phyloP scores from a whole-genome alignment of 192 early-diverging fungal genomes.

The Phlyctochytrium bullatum region DNA sequence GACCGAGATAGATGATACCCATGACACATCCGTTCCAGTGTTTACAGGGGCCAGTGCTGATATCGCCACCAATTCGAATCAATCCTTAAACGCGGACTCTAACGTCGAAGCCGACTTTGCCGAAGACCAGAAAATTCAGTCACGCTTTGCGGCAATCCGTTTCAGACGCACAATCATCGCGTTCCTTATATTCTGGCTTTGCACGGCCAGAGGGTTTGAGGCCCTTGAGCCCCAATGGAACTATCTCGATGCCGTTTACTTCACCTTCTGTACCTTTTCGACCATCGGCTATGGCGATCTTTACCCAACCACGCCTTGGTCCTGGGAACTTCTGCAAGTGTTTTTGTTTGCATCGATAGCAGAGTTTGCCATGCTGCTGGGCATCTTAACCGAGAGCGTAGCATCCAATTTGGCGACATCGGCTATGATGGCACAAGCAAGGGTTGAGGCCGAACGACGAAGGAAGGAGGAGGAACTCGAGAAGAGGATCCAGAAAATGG shows the following conservation, averaged over 20 bases:
- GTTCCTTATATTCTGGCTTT: not conserved
- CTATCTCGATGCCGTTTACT: conserved; percentile 21
- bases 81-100: too few species aligned
- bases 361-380: not conserved
- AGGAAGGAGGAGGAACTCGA: not conserved
- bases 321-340: not conserved
- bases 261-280: conserved; percentile 19
- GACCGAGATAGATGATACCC: too few species aligned
- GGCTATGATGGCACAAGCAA: not conserved
- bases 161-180: not conserved
- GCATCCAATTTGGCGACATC: not conserved
- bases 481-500: not conserved
- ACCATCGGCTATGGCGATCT: conserved; percentile 31
- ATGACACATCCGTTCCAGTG: too few species aligned
- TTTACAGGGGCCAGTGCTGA: too few species aligned
- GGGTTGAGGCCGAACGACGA: not conserved
- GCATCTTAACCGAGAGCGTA: not conserved
- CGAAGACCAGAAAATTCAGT: not conserved
- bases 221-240: conserved; percentile 9
- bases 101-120: not conserved
- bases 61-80: too few species aligned
- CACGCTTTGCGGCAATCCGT: not conserved
- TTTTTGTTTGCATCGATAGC: not conserved
- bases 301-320: conserved; percentile 14
- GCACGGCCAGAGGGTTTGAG: not conserved